phyloP scores from a whole-genome alignment of 1,284 basidiomycete genomes.

The Wolfiporia cocos region DNA sequence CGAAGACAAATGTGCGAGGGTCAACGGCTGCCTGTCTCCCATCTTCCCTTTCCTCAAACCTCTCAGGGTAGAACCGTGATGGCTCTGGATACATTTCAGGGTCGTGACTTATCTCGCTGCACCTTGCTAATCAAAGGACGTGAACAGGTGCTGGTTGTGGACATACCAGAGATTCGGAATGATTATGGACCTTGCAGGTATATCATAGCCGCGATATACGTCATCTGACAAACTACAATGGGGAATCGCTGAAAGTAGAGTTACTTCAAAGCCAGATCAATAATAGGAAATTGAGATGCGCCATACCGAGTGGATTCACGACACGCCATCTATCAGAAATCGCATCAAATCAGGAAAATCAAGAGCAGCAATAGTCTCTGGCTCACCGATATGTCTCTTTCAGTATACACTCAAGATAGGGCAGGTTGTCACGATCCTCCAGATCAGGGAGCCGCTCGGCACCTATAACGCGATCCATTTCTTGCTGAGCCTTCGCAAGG shows the following conservation, averaged over 20 bases:
- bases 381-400: slow-evolving; percentile 22
- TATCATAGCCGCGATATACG: slow-evolving; percentile 15
- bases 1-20: slow-evolving; percentile 18
- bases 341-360: not conserved
- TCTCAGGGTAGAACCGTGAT: slow-evolving; percentile 18
- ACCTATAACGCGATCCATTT: slow-evolving; percentile 25
- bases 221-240: slow-evolving; percentile 16
- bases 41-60: slow-evolving; percentile 12
- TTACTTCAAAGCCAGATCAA: not conserved
- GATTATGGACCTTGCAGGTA: slow-evolving; percentile 18
- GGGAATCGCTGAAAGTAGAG: slow-evolving; percentile 14
- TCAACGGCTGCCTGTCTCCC: slow-evolving; percentile 10
- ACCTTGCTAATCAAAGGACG: not conserved
- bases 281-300: not conserved
- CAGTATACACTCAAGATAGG: slow-evolving; percentile 28
- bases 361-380: not conserved
- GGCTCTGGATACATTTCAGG: slow-evolving; percentile 14
- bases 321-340: slow-evolving; percentile 15
- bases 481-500: slow-evolving; percentile 23
- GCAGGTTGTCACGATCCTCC: slow-evolving; percentile 23
- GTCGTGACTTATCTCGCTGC: slow-evolving; percentile 10
- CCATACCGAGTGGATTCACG: slow-evolving; percentile 17
- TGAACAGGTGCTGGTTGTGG: not conserved
- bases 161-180: slow-evolving; percentile 22
- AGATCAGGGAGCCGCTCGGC: slow-evolving; percentile 21